Evolutionary conservation across 768 basidiomycete species (phyloP).

Genomic region (Porphyrellus cyaneotinctus): DNA sequence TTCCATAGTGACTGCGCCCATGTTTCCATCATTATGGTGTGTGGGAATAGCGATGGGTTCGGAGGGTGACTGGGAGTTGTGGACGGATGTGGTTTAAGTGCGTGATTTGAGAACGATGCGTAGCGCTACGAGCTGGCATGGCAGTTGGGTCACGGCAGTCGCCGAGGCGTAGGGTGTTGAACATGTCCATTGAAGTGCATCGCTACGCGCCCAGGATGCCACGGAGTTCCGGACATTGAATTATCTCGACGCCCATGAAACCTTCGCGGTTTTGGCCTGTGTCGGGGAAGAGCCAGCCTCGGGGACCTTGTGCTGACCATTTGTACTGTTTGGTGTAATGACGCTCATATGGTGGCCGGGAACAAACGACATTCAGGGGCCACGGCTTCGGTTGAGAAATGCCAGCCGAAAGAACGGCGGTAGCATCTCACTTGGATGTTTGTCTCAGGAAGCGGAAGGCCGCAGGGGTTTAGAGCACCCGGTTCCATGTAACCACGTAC

Average conservation of each 20-base stretch:
- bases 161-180: not conserved
- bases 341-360: conserved; percentile 6
- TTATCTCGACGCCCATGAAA: conserved; percentile 12
- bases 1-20: conserved; percentile 20
- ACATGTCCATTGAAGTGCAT: not conserved
- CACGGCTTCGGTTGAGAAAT: conserved; percentile 5
- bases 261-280: conserved; percentile 26
- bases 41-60: conserved; percentile 15
- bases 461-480: conserved; percentile 16
- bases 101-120: conserved; percentile 1
- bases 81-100: conserved; percentile 13
- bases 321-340: conserved; percentile 4
- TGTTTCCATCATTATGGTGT: conserved; percentile 1
- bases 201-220: not conserved
- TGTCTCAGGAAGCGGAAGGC: conserved; percentile 28
- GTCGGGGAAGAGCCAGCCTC: conserved; percentile 3
- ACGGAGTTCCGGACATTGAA: conserved; percentile 34
- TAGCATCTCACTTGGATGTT: conserved; percentile 17
- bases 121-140: conserved; percentile 10
- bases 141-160: conserved; percentile 6
- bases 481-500: conserved; percentile 10
- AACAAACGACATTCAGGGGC: conserved; percentile 2
- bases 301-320: conserved; percentile 8
- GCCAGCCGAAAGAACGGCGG: conserved; percentile 15
- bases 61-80: conserved; percentile 9